These are phyloP conservation scores for Aureobasidium mangrovei DNA, from an alignment of 2,329 filamentous ascomycete genomes.

Conservation along the genomic window DNA sequence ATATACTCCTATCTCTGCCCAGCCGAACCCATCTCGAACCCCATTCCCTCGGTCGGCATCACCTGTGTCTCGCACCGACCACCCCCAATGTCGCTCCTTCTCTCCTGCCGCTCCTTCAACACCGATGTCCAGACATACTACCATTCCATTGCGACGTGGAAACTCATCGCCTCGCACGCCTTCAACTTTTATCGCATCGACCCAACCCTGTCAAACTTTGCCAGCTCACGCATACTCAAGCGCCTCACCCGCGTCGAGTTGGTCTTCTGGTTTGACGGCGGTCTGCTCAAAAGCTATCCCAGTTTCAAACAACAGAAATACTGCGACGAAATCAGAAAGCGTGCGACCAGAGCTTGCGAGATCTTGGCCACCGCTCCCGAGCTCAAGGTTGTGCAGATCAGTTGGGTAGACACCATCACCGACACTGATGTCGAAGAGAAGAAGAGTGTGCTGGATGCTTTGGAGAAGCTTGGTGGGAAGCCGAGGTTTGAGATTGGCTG, in stretches of 20 bases:
- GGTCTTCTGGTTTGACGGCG: conserved; percentile 27
- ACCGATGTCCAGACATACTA: conserved; percentile 26
- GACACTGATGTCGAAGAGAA: conserved; percentile 23
- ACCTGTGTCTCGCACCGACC: conserved; percentile 26
- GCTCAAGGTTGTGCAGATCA: conserved; percentile 22
- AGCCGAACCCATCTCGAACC: conserved; percentile 20
- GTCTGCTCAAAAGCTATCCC: conserved; percentile 26
- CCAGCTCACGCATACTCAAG: conserved; percentile 17
- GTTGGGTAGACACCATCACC: conserved; percentile 27
- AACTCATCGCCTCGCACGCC: conserved; percentile 28
- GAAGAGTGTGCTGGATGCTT: conserved; percentile 21
- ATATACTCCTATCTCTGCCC: conserved; percentile 34
- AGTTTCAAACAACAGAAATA: conserved; percentile 24
- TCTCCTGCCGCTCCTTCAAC: conserved; percentile 22
- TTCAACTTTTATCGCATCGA: conserved; percentile 31
- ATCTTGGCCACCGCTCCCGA: conserved; percentile 21
- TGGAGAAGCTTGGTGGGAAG: conserved; percentile 16
- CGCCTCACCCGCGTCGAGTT: conserved; percentile 26
- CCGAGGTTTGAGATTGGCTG: conserved; percentile 23
- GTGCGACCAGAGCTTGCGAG: conserved; percentile 23
- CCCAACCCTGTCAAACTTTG: conserved; percentile 23
- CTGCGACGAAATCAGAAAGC: conserved; percentile 24
- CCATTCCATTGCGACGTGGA: conserved; percentile 25
- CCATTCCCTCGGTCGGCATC: conserved; percentile 24
- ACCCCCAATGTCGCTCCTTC: conserved; percentile 20